phyloP scores from a whole-genome alignment of 208 protist species.

The Acanthamoeba quina region DNA sequence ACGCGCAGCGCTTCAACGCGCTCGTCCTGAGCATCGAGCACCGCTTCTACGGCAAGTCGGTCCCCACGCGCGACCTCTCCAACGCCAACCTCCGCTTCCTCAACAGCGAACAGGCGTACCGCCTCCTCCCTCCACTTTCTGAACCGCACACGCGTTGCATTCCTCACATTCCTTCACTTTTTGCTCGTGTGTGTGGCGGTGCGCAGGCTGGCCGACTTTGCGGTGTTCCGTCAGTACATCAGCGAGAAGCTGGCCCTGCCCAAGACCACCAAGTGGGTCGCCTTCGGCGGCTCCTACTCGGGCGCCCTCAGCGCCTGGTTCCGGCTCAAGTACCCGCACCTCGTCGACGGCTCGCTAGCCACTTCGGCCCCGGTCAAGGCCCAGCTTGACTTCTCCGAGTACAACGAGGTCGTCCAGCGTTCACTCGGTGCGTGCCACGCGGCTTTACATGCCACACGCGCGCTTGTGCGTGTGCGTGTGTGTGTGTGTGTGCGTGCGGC shows the following conservation, averaged over 20 bases:
- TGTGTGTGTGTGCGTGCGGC: too few relatives aligned
- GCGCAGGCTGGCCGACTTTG: constrained; percentile 48
- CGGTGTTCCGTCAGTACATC: constrained; percentile 18
- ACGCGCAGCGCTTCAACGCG: constrained; percentile 42
- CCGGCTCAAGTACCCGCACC: constrained; percentile 62
- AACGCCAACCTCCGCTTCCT: constrained; percentile 58
- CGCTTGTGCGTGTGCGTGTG: too few relatives aligned
- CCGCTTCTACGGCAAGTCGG: constrained; percentile 66
- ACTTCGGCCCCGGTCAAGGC: constrained; percentile 47
- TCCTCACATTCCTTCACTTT: neutral
- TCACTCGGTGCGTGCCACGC: neutral
- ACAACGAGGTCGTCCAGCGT: constrained; percentile 54
- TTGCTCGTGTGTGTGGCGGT: neutral
- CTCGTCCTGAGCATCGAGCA: constrained; percentile 64
- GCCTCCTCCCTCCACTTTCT: neutral
- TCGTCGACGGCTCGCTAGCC: constrained; percentile 1
- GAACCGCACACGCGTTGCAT: neutral
- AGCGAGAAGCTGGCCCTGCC: neutral
- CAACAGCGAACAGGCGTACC: constrained; percentile 57
- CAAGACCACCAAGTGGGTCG: constrained; percentile 37
- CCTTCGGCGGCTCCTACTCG: constrained; percentile 47
- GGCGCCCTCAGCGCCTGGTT: constrained; percentile 58
- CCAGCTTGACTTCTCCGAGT: constrained; percentile 43
- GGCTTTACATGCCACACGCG: neutral
- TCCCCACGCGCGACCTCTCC: constrained; percentile 16